phyloP scores from a whole-genome alignment of 2,329 filamentous ascomycete genomes.

The Apiospora rasikravindrae region DNA sequence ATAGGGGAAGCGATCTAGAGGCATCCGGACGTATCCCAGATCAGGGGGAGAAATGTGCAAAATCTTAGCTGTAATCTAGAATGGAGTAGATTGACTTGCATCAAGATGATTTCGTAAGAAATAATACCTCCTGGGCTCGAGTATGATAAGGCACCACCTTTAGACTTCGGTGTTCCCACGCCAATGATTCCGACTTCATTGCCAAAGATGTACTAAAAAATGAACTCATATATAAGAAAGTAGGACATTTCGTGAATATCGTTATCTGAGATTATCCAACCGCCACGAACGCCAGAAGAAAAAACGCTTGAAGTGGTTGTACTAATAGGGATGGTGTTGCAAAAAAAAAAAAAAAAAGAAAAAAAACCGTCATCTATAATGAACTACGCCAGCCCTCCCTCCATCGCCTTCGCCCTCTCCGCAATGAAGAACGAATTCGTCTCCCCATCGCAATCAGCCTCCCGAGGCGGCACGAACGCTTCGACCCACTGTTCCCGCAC shows the following conservation, averaged over 20 bases:
- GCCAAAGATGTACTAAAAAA: too few relatives aligned
- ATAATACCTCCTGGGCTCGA: background rate
- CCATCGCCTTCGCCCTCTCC: background rate
- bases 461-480: background rate
- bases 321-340: too few relatives aligned
- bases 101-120: too few relatives aligned
- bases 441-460: background rate
- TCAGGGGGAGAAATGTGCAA: background rate
- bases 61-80: background rate
- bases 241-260: too few relatives aligned
- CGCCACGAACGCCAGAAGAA: too few relatives aligned
- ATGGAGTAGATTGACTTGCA: too few relatives aligned
- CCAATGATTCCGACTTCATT: too few relatives aligned
- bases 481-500: conserved; percentile 3
- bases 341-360: background rate
- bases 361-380: background rate
- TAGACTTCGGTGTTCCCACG: too few relatives aligned
- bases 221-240: too few relatives aligned
- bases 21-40: background rate
- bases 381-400: background rate
- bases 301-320: too few relatives aligned
- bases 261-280: too few relatives aligned
- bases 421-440: background rate
- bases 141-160: too few relatives aligned
- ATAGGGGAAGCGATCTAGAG: background rate